These are phyloP conservation scores for Fraxinus velutina DNA, from an alignment of 305 asterid genomes.

Conservation along the genomic window DNA sequence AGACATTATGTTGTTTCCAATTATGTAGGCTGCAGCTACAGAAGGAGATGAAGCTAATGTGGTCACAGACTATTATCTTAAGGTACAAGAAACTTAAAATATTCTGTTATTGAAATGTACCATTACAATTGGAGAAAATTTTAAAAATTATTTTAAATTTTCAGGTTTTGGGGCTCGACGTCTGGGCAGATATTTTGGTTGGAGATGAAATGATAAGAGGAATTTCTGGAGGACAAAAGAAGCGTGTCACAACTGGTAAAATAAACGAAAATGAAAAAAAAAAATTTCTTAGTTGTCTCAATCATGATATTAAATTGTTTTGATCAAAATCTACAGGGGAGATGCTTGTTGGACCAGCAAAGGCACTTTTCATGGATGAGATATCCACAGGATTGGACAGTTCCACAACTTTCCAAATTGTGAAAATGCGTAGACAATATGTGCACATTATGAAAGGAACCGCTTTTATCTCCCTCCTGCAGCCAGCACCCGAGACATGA, in stretches of 20 bases:
- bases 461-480: conserved; percentile 45
- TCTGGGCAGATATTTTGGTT: conserved; percentile 56
- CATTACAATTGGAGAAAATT: neutral
- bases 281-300: neutral
- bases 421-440: conserved; percentile 33
- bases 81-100: conserved; percentile 15
- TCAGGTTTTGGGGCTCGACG: conserved; percentile 44
- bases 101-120: neutral
- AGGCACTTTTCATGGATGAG: conserved; percentile 51
- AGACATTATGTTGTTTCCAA: neutral
- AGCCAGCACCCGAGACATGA: conserved; percentile 51
- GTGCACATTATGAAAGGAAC: conserved; percentile 42
- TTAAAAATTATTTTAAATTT: neutral
- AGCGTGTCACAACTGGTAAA: conserved; percentile 52
- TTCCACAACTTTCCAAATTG: conserved; percentile 42
- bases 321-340: conserved; percentile 20
- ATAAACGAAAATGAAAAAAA: neutral
- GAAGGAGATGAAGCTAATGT: conserved; percentile 53
- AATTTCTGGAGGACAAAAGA: conserved; percentile 54
- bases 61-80: conserved; percentile 47
- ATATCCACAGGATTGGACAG: conserved; percentile 51
- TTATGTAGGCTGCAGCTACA: conserved; percentile 42
- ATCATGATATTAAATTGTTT: neutral
- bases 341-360: conserved; percentile 50
- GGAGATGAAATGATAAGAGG: conserved; percentile 58